Evolutionary conservation across 208 protist species (phyloP), one percentile per base, ranked within the genome.

Genomic region (Acanthamoeba divionensis): DNA sequence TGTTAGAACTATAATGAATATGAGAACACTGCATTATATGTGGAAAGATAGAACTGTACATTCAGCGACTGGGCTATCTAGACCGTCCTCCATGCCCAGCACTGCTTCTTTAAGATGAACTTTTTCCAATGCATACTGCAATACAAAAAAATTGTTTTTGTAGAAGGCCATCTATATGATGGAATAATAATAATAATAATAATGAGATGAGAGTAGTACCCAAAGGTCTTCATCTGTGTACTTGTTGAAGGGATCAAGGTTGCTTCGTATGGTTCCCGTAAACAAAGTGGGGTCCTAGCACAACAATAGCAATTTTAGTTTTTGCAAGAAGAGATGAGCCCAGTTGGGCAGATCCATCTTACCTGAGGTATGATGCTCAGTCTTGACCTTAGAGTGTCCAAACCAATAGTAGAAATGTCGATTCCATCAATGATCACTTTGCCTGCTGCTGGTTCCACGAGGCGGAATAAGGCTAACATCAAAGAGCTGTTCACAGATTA

Each of bases 281-380:
- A 96, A 96, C 15, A 96, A 90, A 6, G 96, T 63, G 38, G 94
- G 94, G 21, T 96, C 92, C 86, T 96, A 90, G 21, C 52, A 60
- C 52, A 60, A 60, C 21, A 60, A 21, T 26, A 60, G 52, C 52
- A 60, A 60, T 26, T 21, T n/a, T n/a, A n/a, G n/a, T n/a, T n/a
- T n/a, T n/a, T n/a, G n/a, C n/a, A n/a, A n/a, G n/a, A n/a, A n/a
- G n/a, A n/a, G n/a, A n/a, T n/a, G n/a, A n/a, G n/a, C n/a, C n/a
- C n/a, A n/a, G n/a, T 31, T 8, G 65, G 18, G 29, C 0, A 8
- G 6, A 24, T 36, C 36, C 26, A 9, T 13, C 62, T 13, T 52
- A 80, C 82, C 95, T 99, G 99, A 24, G 98, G 98, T 85, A 99
- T 99, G 54, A 99, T 98, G 55, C 97, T 90, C 33, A 99, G 95